These are phyloP conservation scores for Physcomitrellopsis africana DNA, from an alignment of 225 moss, liverwort and hornwort species.

Conservation along the genomic window DNA sequence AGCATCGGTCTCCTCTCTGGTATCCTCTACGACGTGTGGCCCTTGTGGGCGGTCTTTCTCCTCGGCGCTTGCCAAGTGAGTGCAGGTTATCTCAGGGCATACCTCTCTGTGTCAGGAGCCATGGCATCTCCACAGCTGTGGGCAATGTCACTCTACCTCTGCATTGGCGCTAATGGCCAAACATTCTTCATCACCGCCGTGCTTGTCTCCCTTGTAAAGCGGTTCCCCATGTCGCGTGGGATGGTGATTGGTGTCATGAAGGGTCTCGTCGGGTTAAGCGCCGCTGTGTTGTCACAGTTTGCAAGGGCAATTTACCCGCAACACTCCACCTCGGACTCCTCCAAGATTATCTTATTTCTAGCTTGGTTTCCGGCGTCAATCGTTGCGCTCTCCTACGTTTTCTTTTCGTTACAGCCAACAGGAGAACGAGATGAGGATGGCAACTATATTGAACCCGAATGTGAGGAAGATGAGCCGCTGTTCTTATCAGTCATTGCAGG, in stretches of 20 bases:
- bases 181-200: conserved; percentile 55
- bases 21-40: conserved; percentile 52
- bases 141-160: conserved; percentile 48
- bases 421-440: background rate
- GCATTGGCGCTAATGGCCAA: conserved; percentile 51
- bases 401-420: conserved; percentile 19
- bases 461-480: conserved; percentile 43
- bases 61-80: conserved; percentile 44
- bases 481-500: conserved; percentile 41
- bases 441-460: conserved; percentile 7
- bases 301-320: conserved; percentile 27
- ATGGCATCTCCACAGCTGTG: conserved; percentile 35
- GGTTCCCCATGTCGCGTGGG: conserved; percentile 47
- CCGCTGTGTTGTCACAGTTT: conserved; percentile 44
- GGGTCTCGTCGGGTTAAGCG: conserved; percentile 46
- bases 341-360: conserved; percentile 37
- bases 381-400: conserved; percentile 32
- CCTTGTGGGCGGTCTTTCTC: conserved; percentile 44
- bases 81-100: conserved; percentile 44
- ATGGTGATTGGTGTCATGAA: conserved; percentile 57
- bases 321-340: background rate
- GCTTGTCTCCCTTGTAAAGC: conserved; percentile 50
- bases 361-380: conserved; percentile 46
- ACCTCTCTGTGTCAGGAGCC: conserved; percentile 39
- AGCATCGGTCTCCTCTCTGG: conserved; percentile 52